These are phyloP conservation scores for Backusella luteola DNA, from an alignment of 192 early-diverging fungal species.

Conservation along the genomic window DNA sequence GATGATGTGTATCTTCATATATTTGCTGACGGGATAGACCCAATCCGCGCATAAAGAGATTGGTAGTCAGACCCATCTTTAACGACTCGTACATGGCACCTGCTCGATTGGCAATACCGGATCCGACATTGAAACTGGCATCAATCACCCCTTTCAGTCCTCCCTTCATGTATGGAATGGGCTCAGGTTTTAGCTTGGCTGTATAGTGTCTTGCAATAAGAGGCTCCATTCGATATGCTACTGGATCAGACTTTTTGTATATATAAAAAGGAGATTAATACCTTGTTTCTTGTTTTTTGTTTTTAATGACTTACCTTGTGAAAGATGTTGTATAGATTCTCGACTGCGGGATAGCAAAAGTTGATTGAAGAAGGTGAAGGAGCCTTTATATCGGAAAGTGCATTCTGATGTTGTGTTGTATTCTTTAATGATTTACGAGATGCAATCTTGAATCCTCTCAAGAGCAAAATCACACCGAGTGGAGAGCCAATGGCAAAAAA, in stretches of 20 bases:
- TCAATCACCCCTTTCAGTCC: slow-evolving; percentile 68
- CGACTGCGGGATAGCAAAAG: slow-evolving; percentile 60
- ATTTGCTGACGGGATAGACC: slow-evolving; percentile 29
- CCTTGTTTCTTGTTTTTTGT: no score
- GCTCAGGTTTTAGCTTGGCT: slow-evolving; percentile 60
- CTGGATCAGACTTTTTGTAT: slow-evolving; percentile 50
- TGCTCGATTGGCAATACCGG: slow-evolving; percentile 65
- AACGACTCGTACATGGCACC: slow-evolving; percentile 64
- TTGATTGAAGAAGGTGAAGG: slow-evolving; percentile 36
- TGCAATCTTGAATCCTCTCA: slow-evolving; percentile 69
- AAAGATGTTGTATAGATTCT: slow-evolving; percentile 82
- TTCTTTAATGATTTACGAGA: slow-evolving; percentile 41
- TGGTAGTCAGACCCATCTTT: slow-evolving; percentile 55
- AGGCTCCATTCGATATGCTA: slow-evolving; percentile 74
- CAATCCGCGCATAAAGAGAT: slow-evolving; percentile 52
- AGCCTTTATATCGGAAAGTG: slow-evolving; percentile 16
- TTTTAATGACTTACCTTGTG: slow-evolving; percentile 42
- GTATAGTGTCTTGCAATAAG: slow-evolving; percentile 60
- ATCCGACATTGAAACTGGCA: slow-evolving; percentile 67
- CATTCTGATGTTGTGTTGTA: background rate
- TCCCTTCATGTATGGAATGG: slow-evolving; percentile 80
- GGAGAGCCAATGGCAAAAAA: slow-evolving; percentile 86
- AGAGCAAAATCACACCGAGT: slow-evolving; percentile 73
- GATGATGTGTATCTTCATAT: slow-evolving; percentile 25
- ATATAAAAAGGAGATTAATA: slow-evolving; percentile 5